Base-by-base conservation (phyloP, 148 eudicot genomes). In the Heliosperma pusillum region DNA sequence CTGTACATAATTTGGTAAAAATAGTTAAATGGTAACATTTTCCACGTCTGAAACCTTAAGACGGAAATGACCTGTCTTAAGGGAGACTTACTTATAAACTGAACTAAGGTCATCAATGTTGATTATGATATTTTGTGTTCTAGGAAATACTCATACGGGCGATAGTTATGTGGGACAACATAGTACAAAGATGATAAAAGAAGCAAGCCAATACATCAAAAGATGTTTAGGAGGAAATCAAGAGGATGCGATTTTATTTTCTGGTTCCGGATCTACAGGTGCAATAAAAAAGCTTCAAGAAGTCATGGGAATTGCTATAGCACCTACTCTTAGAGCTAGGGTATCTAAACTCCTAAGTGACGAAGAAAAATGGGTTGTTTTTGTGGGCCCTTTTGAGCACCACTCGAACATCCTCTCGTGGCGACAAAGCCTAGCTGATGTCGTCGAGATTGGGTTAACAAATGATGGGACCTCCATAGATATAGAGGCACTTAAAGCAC, bases 391-490 rank as follows among this genome's bases (percentile, higher is more conserved):
- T 8, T 84, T 77, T 55, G 92, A 90, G 81, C 96, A 90, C 73
- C 96, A 90, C 78, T 88, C 95, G 7, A 90, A 90, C 85, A 79
- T 90, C 58, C 89, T 88, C 13, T 90, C 95, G 0, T 90, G 95
- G 95, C 70, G 92, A 45, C 81, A 84, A 36, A 90, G 92, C 80
- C 81, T 90, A n/a, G 95, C 88, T 2, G 84, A 90, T 77, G 90
- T 88, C 30, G 85, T 88, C 9, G 89, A 90, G 83, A 83, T 90
- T 22, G 83, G 87, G 10, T 53, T 88, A 30, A 56, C 83, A 5
- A 33, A 76, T 1, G 76, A 81, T 27, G 87, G 66, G 7, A 59
- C 86, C 0, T 70, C 79, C 1, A 10, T 90, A 0, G 90, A 90
- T 78, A 66, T 84, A 77, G 86, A 87, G 1, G 86, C 26, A 3